Evolutionary conservation across 2,329 filamentous ascomycete genomes (phyloP), one percentile per base, ranked within the genome.

Genomic region (Hypoxylon rubiginosum): DNA sequence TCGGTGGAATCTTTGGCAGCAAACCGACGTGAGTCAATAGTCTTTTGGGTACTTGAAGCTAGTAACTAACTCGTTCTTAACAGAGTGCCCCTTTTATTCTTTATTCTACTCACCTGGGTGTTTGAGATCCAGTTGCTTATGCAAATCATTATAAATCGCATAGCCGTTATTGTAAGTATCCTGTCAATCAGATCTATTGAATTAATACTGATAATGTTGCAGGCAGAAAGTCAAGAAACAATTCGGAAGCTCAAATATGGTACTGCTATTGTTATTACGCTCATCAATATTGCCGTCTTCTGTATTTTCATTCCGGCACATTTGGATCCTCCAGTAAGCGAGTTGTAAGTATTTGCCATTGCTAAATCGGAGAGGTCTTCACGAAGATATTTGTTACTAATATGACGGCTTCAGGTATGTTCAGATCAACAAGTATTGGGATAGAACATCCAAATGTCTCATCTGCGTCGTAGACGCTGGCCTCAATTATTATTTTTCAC

Each of bases 101-200:
- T 79, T 32, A 76, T 81, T 41, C 62, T 81, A 0, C 67, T 80
- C 58, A 67, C 81, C 65, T 83, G 83, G 81, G 78, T 81, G 0
- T 79, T 83, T 24, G 75, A 84, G 61, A 81, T 86, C 15, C 85
- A 86, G 65, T 75, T 86, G 1, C 72, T 86, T 1, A 81, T 86
- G 77, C 84, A 86, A 68, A 86, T 87, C 51, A 86, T 87, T 68
- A 82, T 86, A 72, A 87, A 87, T 68, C 80, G 85, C 58, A 83
- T 86, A 24, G 79, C 81, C 0, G 79, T 87, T 41, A 82, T 87
- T 45, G 79, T 7, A 28, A 7, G 26, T 28, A 28, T n/a, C n/a
- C n/a, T n/a, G n/a, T n/a, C n/a, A n/a, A n/a, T n/a, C 26, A 28
- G 26, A 28, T 28, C n/a, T n/a, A n/a, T n/a, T n/a, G n/a, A n/a